Base-by-base conservation (phyloP, 1,284 basidiomycete species). In the Microbotryum saponariae region DNA sequence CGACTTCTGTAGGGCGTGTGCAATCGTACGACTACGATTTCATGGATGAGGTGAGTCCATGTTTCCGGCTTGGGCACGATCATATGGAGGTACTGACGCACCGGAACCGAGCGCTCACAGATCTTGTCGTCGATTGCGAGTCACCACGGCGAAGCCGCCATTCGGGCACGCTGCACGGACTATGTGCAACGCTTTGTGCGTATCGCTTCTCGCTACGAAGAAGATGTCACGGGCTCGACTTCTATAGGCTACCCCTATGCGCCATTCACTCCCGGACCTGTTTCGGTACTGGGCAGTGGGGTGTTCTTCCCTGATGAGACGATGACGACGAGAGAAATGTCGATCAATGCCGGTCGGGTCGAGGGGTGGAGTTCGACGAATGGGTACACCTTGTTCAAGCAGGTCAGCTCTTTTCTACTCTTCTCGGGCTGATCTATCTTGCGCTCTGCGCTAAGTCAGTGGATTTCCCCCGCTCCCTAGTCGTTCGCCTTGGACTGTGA, bases 11-110 rank as follows among this genome's bases (percentile, higher is more conserved):
- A 6, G 37, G 37, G 10, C 37, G 37, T 4, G 37, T 42, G 78
- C 46, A 88, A 88, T 66, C 81, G 61, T 78, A 82, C 33, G 93
- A 97, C 73, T 87, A 85, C 68, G 67, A 86, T 16, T 94, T 97
- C 76, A 89, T 97, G 73, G 91, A 97, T 62, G 93, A 97, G 72
- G 90, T 91, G 67, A 73, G 87, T 81, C 25, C 4, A 1, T 12
- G 16, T 16, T 16, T 51, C 8, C 12, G 45, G 46, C 20, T 54
- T 54, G 33, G 54, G 18, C 23, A 50, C 61, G 33, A 51, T 45
- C 7, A 23, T 58, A n/a, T 20, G 14, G 33, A 53, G 61, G 68
- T 51, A 67, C 54, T 54, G 50, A 42, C 54, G 8, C 33, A 45
- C 54, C 54, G 27, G 47, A n/a, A 47, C 14, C 33, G 25, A 23